Conservation (phyloP, 2,329 filamentous ascomycete species). For the Penicillium sp. region DNA sequence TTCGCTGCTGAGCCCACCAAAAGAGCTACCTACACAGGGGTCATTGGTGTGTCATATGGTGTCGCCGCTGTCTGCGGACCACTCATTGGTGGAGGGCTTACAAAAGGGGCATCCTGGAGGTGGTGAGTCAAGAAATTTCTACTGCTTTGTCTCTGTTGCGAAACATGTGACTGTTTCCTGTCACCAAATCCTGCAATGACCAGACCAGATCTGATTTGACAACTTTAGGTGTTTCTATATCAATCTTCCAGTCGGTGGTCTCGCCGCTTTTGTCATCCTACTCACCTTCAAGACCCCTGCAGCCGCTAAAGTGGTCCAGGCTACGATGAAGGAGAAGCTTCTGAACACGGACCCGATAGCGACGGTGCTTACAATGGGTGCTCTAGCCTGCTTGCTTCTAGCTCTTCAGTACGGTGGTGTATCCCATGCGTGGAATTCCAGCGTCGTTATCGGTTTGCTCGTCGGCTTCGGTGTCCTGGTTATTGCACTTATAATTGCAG, state of each 20-base stretch:
- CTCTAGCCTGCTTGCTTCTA: conserved; percentile 43
- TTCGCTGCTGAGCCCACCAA: conserved; percentile 9
- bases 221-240: conserved; percentile 2
- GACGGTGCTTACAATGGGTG: conserved; percentile 39
- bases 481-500: conserved; percentile 34
- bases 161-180: conserved; percentile 38
- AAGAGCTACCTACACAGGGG: conserved; percentile 33
- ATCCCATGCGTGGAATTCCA: conserved; percentile 36
- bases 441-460: conserved; percentile 46
- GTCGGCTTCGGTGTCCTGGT: conserved; percentile 45
- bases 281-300: conserved; percentile 16
- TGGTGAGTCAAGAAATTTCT: not conserved
- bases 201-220: conserved; percentile 9
- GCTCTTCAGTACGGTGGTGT: conserved; percentile 49
- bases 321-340: conserved; percentile 34
- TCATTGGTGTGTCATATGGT: conserved; percentile 51
- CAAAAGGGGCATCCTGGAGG: not conserved
- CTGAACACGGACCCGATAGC: conserved; percentile 49
- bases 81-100: conserved; percentile 40
- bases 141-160: not conserved
- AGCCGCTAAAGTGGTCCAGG: not conserved
- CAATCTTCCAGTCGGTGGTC: not conserved
- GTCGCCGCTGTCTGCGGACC: conserved; percentile 50
- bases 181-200: not conserved
- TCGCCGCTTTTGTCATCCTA: not conserved